phyloP scores from a whole-genome alignment of 2,329 filamentous ascomycete species.

The Endothia cerciana region DNA sequence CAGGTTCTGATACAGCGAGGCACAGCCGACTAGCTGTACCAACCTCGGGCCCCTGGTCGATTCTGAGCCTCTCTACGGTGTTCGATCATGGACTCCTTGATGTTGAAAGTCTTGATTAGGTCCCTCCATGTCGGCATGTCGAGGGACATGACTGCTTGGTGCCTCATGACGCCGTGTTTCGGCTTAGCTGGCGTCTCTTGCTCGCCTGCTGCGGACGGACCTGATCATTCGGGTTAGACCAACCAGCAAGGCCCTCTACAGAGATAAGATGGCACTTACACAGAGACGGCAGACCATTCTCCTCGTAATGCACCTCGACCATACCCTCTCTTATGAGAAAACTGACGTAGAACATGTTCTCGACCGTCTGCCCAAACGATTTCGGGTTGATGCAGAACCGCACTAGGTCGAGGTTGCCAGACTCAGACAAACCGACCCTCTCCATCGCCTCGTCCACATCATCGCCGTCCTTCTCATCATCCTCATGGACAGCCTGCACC shows the following conservation, averaged over 20 bases:
- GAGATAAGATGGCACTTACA: slow-evolving; percentile 57
- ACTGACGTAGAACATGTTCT: slow-evolving; percentile 96
- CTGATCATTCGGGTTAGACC: neutral
- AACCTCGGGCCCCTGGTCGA: slow-evolving; percentile 60
- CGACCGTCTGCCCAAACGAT: slow-evolving; percentile 92
- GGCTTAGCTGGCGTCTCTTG: slow-evolving; percentile 49
- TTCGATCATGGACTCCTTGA: slow-evolving; percentile 82
- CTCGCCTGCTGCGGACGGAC: slow-evolving; percentile 13
- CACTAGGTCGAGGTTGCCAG: slow-evolving; percentile 77
- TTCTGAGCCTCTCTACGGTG: slow-evolving; percentile 68
- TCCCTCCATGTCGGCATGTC: slow-evolving; percentile 84
- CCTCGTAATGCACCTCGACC: slow-evolving; percentile 74
- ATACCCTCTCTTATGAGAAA: slow-evolving; percentile 90
- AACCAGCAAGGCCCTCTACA: too few relatives aligned
- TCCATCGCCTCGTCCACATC: slow-evolving; percentile 61
- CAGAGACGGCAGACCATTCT: slow-evolving; percentile 75
- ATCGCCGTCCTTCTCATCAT: slow-evolving; percentile 51
- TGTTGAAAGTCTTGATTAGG: slow-evolving; percentile 75
- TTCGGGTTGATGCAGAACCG: slow-evolving; percentile 87
- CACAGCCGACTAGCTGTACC: slow-evolving; percentile 57
- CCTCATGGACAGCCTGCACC: slow-evolving; percentile 47
- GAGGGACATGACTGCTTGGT: slow-evolving; percentile 87
- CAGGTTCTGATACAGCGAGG: neutral
- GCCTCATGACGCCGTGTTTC: slow-evolving; percentile 63
- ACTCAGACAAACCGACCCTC: slow-evolving; percentile 65